A percentile compares a stretch with the other conserved stretches of the same genome.
These are phyloP conservation scores for Lasiodiplodia hormozganensis DNA, from an alignment of 2,329 filamentous ascomycete species.

Conservation along the genomic window DNA sequence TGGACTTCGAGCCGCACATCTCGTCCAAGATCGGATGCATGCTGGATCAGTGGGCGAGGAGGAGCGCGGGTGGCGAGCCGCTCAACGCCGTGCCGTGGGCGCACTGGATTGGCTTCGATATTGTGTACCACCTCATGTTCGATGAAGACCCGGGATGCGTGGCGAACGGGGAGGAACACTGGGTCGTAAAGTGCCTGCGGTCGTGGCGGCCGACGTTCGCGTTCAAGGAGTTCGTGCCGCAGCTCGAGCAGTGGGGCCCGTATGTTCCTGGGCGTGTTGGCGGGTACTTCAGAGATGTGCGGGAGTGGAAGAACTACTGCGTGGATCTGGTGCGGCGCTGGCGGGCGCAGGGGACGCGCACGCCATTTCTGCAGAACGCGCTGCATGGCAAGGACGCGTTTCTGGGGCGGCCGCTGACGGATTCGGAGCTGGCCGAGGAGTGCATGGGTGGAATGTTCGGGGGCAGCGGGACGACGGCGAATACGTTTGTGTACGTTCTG, in stretches of 20 bases:
- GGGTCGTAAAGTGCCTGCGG: not conserved
- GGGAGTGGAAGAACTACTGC: not conserved
- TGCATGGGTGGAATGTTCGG: constrained; percentile 26
- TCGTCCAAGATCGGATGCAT: not conserved
- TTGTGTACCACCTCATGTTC: constrained; percentile 10
- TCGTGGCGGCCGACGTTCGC: constrained; percentile 14
- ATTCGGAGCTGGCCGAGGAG: constrained; percentile 19
- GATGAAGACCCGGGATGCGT: not conserved
- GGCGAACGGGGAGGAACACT: not conserved
- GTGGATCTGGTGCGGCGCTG: not conserved
- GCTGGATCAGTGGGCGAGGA: not conserved
- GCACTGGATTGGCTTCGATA: constrained; percentile 5
- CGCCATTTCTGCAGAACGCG: not conserved
- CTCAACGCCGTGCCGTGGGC: not conserved
- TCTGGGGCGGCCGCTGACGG: not conserved
- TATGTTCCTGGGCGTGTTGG: not conserved
- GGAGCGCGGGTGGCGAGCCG: not conserved
- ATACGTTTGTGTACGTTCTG: constrained; percentile 18
- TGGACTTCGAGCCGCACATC: constrained; percentile 2
- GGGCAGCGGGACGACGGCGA: constrained; percentile 24
- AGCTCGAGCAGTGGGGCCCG: constrained; percentile 3
- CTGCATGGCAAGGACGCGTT: not conserved
- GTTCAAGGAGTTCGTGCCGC: constrained; percentile 4
- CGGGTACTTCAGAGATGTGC: constrained; percentile 8
- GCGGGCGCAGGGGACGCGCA: not conserved